Conservation (phyloP, 106 monocot genomes). For the Dioscorea zingiberensis region DNA sequence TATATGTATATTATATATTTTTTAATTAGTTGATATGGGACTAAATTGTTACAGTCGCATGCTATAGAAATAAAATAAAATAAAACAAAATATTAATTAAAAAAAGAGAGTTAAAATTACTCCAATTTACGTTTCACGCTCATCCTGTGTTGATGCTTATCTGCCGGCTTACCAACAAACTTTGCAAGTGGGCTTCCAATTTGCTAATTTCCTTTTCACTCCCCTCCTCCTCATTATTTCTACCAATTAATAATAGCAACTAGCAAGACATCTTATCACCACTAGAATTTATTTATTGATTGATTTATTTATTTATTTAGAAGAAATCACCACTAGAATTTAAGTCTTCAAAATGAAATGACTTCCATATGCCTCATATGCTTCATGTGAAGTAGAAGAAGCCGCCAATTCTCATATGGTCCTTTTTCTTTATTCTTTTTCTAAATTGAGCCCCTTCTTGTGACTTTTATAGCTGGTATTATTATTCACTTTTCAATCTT, state of each 20-base stretch:
- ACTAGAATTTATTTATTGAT: neutral
- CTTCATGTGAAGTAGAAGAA: neutral
- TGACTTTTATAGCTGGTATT: too few species aligned
- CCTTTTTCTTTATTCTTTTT: neutral
- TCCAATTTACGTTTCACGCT: neutral
- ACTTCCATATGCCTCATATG: neutral
- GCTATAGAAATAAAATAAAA: too few species aligned
- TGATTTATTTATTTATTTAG: too few species aligned
- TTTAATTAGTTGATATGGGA: too few species aligned
- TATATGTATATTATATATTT: too few species aligned
- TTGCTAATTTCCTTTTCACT: neutral
- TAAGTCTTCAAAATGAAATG: too few species aligned
- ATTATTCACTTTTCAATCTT: too few species aligned
- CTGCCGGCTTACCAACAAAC: neutral
- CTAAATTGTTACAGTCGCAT: too few species aligned
- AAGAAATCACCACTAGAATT: neutral
- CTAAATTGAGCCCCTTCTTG: neutral
- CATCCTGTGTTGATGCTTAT: neutral
- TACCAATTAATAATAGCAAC: neutral
- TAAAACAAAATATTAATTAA: too few species aligned
- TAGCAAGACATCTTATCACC: neutral
- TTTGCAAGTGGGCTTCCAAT: constrained; percentile 1
- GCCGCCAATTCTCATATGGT: neutral
- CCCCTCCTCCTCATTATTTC: too few species aligned
- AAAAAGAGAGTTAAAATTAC: neutral